Evolutionary conservation across 306 rosid genomes (phyloP), one percentile per base, ranked within the genome.

Genomic region (Biancaea sappan): DNA sequence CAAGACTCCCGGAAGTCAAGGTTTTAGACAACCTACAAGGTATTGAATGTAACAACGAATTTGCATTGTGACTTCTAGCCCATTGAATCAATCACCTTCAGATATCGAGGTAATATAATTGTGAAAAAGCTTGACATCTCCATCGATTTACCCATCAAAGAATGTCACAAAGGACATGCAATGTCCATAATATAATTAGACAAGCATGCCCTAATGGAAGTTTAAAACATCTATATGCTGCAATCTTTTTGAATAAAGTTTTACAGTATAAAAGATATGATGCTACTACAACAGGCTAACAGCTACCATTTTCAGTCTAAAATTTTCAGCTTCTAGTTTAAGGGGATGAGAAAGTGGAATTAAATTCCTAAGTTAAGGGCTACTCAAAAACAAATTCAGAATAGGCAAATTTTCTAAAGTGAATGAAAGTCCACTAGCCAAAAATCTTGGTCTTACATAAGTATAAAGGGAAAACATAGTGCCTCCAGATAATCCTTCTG

Each of bases 401-500:
- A 7, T 6, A 19, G 10, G 15, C 22, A 66, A 43, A 25, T 14
- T 41, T 43, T 24, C 53, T 0, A 66, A 28, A 10, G 47, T 21
- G 41, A 74, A 24, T 62, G 46, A 16, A n/a, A 72, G 40, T 57
- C 11, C 43, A 41, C 53, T n/a, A 9, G 3, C 6, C 12, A 53
- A 62, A 71, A 44, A 66, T 29, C 86, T 81, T 74, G 26, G 53
- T 24, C 88, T 84, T 80, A 90, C 97, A 73, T 89, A 84, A 72
- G 98, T 94, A 34, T 84, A 87, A 46, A 94, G 95, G 66, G 97
- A 87, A 85, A 86, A 94, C 64, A 94, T 53, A 75, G 86, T 77
- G 24, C 85, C 94, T 22, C 88, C 85, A 46, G 83, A 58, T 8
- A 83, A 69, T 50, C 84, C 92, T 43, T 85, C 83, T 0, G 94